Conservation (phyloP, 495 filamentous ascomycete genomes). For the Gamarada debralockiae region DNA sequence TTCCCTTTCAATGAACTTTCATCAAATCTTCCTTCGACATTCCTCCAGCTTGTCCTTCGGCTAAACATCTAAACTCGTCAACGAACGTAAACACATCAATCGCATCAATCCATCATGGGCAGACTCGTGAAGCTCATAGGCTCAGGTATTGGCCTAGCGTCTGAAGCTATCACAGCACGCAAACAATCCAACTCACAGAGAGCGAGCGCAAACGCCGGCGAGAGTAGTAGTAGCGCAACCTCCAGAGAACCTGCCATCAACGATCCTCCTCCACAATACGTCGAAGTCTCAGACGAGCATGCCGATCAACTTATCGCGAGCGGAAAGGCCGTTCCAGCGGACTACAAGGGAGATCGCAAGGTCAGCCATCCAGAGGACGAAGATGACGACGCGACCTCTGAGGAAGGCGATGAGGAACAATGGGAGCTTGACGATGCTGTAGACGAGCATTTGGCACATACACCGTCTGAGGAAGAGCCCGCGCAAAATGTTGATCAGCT, state of each 20-base stretch:
- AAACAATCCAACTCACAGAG: constrained; percentile 19
- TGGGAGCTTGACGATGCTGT: constrained; percentile 51
- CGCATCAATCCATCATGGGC: constrained; percentile 9
- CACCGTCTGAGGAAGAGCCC: constrained; percentile 68
- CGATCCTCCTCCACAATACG: constrained; percentile 14
- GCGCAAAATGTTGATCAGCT: constrained; percentile 58
- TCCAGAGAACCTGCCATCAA: background rate
- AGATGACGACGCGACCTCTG: constrained; percentile 19
- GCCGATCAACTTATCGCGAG: constrained; percentile 12
- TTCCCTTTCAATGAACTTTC: too few species aligned
- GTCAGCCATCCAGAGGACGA: constrained; percentile 11
- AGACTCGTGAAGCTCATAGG: constrained; percentile 26
- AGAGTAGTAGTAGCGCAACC: constrained; percentile 6
- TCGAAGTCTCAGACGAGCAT: constrained; percentile 9
- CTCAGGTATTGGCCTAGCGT: constrained; percentile 45
- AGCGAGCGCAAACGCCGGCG: constrained; percentile 1
- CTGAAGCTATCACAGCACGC: constrained; percentile 34
- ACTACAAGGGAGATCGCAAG: constrained; percentile 14
- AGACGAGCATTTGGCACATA: constrained; percentile 30
- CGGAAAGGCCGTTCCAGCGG: constrained; percentile 23
- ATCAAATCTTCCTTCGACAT: too few species aligned
- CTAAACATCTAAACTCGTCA: too few species aligned
- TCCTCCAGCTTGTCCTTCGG: too few species aligned
- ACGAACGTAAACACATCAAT: too few species aligned
- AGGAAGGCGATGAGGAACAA: constrained; percentile 38